A percentile compares a stretch with the other conserved stretches of the same genome.
Evolutionary conservation across 345 rosid species (phyloP).

Genomic region (Heritiera littoralis): DNA sequence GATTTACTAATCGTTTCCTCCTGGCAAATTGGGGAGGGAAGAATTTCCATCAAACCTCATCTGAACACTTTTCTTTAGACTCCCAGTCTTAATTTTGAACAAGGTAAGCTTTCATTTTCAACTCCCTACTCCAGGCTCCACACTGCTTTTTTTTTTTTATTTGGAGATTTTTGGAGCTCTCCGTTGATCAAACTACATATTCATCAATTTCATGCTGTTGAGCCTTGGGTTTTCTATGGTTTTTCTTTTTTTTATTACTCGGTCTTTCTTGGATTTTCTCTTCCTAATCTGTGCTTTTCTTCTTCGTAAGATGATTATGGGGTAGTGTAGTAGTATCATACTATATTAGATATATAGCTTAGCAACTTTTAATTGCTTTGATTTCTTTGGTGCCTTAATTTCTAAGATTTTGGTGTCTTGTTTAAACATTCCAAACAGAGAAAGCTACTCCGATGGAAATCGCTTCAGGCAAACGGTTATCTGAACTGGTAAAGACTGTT

Average conservation of each 20-base stretch:
- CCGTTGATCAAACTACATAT: too few species aligned
- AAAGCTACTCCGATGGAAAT: slow-evolving; percentile 28
- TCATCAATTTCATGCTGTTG: neutral
- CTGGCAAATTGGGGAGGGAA: neutral
- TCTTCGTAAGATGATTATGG: neutral
- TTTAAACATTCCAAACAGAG: neutral
- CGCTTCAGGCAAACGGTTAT: slow-evolving; percentile 34
- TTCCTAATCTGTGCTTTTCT: neutral
- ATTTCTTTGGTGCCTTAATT: neutral
- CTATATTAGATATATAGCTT: neutral
- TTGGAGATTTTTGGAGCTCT: neutral
- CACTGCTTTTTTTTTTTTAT: neutral
- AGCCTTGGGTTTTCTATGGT: neutral
- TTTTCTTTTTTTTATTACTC: neutral
- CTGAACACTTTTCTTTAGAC: neutral
- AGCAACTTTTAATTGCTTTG: neutral
- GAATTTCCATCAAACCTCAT: neutral
- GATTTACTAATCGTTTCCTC: neutral
- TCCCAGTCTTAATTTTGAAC: neutral
- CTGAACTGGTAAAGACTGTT: slow-evolving; percentile 33
- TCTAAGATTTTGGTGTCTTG: neutral
- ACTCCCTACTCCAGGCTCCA: neutral
- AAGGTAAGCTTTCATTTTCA: slow-evolving; percentile 5
- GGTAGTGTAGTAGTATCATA: neutral
- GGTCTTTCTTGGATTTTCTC: neutral